Percentiles rank a stretch among this genome's conserved stretches.
phyloP scores from a whole-genome alignment of 371 early-diverging fungal genomes.

The Thermomucor indicae-seudaticae region DNA sequence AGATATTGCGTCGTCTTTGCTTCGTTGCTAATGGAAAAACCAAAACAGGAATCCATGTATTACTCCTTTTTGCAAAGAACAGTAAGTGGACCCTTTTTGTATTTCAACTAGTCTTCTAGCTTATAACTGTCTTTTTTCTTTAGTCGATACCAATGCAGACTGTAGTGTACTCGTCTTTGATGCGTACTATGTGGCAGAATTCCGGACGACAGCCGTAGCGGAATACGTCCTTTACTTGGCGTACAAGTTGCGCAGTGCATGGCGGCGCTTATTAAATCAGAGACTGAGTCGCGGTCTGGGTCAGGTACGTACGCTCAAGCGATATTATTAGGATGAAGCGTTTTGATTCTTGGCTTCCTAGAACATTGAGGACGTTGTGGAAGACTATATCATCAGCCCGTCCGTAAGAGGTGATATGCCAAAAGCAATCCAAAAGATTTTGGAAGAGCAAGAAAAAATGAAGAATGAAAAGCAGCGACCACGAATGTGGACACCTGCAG shows the following conservation, averaged over 20 bases:
- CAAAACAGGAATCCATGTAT: conserved; percentile 33
- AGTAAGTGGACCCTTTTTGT: conserved; percentile 21
- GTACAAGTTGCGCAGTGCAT: conserved; percentile 25
- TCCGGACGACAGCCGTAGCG: conserved; percentile 39
- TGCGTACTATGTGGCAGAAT: conserved; percentile 50
- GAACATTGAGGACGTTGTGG: neutral
- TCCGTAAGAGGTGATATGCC: conserved; percentile 19
- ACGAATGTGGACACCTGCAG: conserved; percentile 35
- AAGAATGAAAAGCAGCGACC: neutral
- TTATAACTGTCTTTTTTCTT: neutral
- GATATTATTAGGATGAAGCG: neutral
- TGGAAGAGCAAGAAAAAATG: conserved; percentile 16
- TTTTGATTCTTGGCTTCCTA: neutral
- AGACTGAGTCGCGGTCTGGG: conserved; percentile 30
- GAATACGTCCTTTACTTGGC: conserved; percentile 27
- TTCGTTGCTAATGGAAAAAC: no score
- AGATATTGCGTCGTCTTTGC: no score
- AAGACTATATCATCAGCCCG: conserved; percentile 17
- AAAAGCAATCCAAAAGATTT: conserved; percentile 22
- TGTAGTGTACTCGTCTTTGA: conserved; percentile 56
- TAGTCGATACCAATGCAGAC: conserved; percentile 57
- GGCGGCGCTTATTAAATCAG: conserved; percentile 23
- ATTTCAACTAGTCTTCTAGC: neutral
- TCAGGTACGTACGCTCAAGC: conserved; percentile 10
- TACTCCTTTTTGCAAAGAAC: conserved; percentile 34